Evolutionary conservation across 2,329 filamentous ascomycete genomes (phyloP), one percentile per base, ranked within the genome.

Genomic region (Xylaria sp.): DNA sequence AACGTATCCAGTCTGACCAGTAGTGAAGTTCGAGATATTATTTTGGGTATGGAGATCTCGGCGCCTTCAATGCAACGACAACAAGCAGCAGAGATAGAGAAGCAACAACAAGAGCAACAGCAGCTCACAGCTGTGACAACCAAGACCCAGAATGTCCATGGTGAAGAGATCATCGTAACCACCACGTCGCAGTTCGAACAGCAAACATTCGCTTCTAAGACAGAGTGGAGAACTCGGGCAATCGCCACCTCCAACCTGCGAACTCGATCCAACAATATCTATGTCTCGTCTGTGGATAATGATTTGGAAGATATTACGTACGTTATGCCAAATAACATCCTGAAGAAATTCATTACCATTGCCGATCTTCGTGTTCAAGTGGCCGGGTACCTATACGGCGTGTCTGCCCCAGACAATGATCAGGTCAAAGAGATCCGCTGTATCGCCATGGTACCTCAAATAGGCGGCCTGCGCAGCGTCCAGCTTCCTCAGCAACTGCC

Each of bases 31-130:
- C 91, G 96, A 76, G 96, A 99, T 78, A 98, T 99, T 77, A 99
- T 99, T 76, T 84, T 99, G 72, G 96, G 96, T 87, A 99, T 99
- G 97, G 97, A 99, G 80, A 99, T 99, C 68, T 97, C 94, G 69
- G 97, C 96, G 34, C 96, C 96, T 28, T 98, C 95, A 1, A 92
- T 99, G 90, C 96, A 99, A 84, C 91, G 97, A 78, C 97, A 99
- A 82, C 96, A 98, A 82, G 96, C 96, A 20, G 95, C 96, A 70
- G 96, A 99, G 81, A 97, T 99, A 75, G 97, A 99, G 85, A 98
- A 98, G 87, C 96, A 98, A 82, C 94, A 98, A 80, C 91, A 98
- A 80, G 96, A 99, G 80, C 94, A 98, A 81, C 92, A 94, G 78
- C 96, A 99, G 79, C 87, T 99, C 76, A 99, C 96, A 37, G 96